Base-by-base conservation (phyloP, 2,329 filamentous ascomycete genomes). In the Chaetomium globosum region DNA sequence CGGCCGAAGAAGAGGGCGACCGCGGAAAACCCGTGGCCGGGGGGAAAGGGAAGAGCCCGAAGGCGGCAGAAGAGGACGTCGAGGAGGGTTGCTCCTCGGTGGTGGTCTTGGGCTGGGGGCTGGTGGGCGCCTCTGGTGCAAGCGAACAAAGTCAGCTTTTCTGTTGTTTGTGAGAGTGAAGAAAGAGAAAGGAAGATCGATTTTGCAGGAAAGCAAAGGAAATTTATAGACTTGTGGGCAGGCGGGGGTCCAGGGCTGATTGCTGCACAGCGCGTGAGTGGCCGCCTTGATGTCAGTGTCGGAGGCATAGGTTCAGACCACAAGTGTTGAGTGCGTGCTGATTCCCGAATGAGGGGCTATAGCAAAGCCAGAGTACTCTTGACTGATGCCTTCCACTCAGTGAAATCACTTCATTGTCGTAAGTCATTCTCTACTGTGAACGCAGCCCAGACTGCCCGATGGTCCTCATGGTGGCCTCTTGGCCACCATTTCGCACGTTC, bases 91-190 rank as follows among this genome's bases (percentile, higher is more conserved):
- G 12, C 49, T 61, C 59, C 48, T 59, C 54, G 48, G 6, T 28
- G 23, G 51, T 30, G 49, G 23, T 31, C 26, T 12, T 26, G 51
- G 10, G 21, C 9, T 9, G 5, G 21, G 21, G 21, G 23, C 10
- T 36, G 16, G 1, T 31, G 43, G 51, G 49, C 16, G 39, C 59
- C 33, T 62, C 28, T 63, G 59, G n/a, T 36, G 26, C 3, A 13
- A 52, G 36, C n/a, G 46, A 46, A 56, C 12, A 62, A 60, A 43
- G 61, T 68, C 61, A 68, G 66, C 52, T 55, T 62, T 62, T 23
- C 10, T 31, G 52, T 43, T 63, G 43, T 48, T 52, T 48, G 55
- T 10, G 36, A 46, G 26, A 1, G 51, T 33, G 52, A 57, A 46
- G 36, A 55, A 61, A 19, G 26, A 30, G 49, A 57, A 64, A 39